Percentiles rank a stretch among this genome's conserved stretches.
These are phyloP conservation scores for Elaeis guineensis DNA, from an alignment of 176 grass and related monocot genomes.

Conservation along the genomic window DNA sequence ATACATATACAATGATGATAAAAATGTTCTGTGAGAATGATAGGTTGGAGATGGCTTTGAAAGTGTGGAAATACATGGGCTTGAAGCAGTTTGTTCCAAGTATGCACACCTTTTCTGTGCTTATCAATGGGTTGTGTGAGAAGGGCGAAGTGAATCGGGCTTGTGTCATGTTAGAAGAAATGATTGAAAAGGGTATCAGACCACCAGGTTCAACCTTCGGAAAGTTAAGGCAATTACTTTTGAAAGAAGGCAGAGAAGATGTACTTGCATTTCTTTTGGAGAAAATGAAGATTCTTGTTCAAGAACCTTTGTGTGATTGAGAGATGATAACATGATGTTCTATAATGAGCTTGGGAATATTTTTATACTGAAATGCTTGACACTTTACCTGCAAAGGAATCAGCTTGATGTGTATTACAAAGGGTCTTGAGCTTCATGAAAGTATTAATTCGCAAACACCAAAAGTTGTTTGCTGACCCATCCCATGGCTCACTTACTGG, in stretches of 20 bases:
- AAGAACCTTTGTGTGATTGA: slow-evolving; percentile 63
- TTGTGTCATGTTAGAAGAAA: slow-evolving; percentile 76
- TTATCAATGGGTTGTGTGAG: slow-evolving; percentile 82
- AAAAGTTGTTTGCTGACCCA: too few species aligned
- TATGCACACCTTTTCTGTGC: slow-evolving; percentile 89
- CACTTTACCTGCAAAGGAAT: too few species aligned
- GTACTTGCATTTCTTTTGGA: slow-evolving; percentile 82
- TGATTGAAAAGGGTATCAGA: slow-evolving; percentile 96
- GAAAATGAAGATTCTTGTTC: slow-evolving; percentile 81
- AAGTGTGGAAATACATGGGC: slow-evolving; percentile 91
- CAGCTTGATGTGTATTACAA: too few species aligned
- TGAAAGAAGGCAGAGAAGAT: slow-evolving; percentile 73
- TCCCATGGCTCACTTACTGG: too few species aligned
- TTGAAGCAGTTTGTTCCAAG: slow-evolving; percentile 77
- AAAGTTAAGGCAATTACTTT: slow-evolving; percentile 73
- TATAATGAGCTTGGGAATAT: too few species aligned
- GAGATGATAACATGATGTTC: too few species aligned
- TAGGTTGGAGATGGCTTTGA: slow-evolving; percentile 58
- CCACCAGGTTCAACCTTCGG: slow-evolving; percentile 82
- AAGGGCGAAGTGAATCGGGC: slow-evolving; percentile 63
- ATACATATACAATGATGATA: slow-evolving; percentile 94
- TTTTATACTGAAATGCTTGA: too few species aligned
- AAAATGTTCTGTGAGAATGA: slow-evolving; percentile 94
- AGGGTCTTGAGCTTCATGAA: too few species aligned
- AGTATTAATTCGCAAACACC: too few species aligned